Percentiles rank a stretch among this genome's conserved stretches.
phyloP scores from a whole-genome alignment of 2,329 filamentous ascomycete genomes.

The Fusarium mangiferae region DNA sequence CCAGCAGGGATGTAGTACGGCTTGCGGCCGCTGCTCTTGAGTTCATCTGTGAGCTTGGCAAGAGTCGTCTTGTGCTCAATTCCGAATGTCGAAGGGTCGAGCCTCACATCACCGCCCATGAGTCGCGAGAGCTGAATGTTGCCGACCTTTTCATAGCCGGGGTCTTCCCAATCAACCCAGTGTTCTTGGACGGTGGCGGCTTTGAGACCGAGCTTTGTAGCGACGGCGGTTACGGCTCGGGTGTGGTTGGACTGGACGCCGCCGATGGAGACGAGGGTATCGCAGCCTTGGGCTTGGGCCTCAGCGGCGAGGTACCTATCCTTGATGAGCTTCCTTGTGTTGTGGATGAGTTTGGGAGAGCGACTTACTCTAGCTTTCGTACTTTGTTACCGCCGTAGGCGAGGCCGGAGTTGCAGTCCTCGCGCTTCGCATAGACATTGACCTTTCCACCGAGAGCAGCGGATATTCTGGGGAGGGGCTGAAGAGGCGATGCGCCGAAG shows the following conservation, averaged over 20 bases:
- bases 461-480: constrained; percentile 72
- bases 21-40: constrained; percentile 63
- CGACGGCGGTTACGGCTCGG: constrained; percentile 72
- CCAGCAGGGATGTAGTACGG: constrained; percentile 80
- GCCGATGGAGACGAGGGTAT: constrained; percentile 74
- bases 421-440: constrained; percentile 75
- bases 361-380: constrained; percentile 69
- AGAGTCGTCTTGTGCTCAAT: constrained; percentile 75
- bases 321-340: not conserved
- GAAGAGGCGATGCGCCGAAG: constrained; percentile 75
- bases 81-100: constrained; percentile 70
- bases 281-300: constrained; percentile 64
- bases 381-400: constrained; percentile 77
- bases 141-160: constrained; percentile 71
- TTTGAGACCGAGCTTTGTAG: constrained; percentile 66
- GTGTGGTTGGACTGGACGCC: constrained; percentile 79
- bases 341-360: not conserved
- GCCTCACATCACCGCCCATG: constrained; percentile 72
- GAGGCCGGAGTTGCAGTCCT: constrained; percentile 75
- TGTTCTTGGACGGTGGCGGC: constrained; percentile 70
- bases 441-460: constrained; percentile 68
- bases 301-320: constrained; percentile 71
- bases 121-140: constrained; percentile 77
- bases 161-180: constrained; percentile 72
- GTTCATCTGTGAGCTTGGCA: constrained; percentile 63